Base-by-base conservation (phyloP, 2,329 filamentous ascomycete genomes). In the Chrysosporium queenslandicum region DNA sequence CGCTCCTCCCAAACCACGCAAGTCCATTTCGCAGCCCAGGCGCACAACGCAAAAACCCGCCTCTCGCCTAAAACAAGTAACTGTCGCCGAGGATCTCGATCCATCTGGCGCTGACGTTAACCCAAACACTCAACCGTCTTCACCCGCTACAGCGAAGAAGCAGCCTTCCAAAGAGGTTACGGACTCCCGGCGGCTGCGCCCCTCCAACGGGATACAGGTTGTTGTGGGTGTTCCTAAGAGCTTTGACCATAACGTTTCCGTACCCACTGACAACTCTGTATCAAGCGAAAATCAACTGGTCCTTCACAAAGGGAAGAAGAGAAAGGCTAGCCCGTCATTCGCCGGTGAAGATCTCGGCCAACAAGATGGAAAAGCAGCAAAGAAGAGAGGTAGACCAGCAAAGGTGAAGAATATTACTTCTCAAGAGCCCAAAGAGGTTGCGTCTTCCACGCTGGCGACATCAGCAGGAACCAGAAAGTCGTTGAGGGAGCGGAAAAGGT, bases 41-140 rank as follows among this genome's bases (percentile, higher is more conserved):
- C 36, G 23, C 21, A 20, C 20, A 9, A 16, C 14, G 20, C 39
- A 36, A 20, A 43, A 34, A 32, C n/a, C 36, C n/a, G 21, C 49
- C 6, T 53, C 53, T 18, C 50, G 25, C 20, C 29, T 53, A 20
- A 53, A 50, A 37, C 27, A 50, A 42, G 50, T 50, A 6, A 46
- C 34, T 3, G 14, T 11, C 21, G 40, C 25, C 5, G 39, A 25
- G 14, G 53, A 50, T 8, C 3, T 20, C 4, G 21, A 16, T 5
- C 43, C 41, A 29, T 36, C 40, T 16, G 11, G 18, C 34, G 30
- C 41, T 9, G 23, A 41, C 25, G n/a, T 32, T 20, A 12, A 25
- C 36, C 32, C 41, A 12, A 25, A 25, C 23, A 36, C 21, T 39
- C 21, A 14, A 18, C 32, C 21, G 18, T 12, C 34, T 6, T 40